Conservation (phyloP, 352 stramenopile species). For the Peronospora farinosa region DNA sequence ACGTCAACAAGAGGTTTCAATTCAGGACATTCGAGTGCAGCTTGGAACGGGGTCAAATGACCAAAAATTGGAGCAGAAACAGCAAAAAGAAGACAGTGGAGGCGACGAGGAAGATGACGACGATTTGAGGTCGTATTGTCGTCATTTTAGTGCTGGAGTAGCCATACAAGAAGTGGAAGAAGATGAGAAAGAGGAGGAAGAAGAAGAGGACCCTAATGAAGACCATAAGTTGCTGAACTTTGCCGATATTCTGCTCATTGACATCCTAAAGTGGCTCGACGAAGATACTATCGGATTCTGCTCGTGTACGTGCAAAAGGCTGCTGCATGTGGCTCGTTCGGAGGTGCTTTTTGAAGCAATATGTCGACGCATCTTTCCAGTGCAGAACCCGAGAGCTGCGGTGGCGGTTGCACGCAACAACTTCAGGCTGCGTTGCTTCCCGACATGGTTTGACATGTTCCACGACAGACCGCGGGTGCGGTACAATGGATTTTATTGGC, state of each 20-base stretch:
- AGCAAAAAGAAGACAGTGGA: conserved; percentile 19
- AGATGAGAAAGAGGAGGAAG: conserved; percentile 21
- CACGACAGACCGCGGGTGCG: conserved; percentile 55
- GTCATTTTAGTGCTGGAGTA: not conserved
- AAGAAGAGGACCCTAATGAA: conserved; percentile 21
- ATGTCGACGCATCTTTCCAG: conserved; percentile 65
- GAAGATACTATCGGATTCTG: conserved; percentile 62
- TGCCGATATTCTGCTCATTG: conserved; percentile 57
- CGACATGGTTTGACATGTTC: conserved; percentile 75
- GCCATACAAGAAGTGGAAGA: conserved; percentile 4
- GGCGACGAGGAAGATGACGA: conserved; percentile 17
- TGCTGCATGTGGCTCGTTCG: conserved; percentile 42
- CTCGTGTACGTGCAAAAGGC: conserved; percentile 46
- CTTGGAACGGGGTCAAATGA: conserved; percentile 8
- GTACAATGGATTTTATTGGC: conserved; percentile 77
- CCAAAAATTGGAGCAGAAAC: conserved; percentile 12
- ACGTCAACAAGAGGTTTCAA: not conserved
- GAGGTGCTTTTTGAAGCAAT: conserved; percentile 63
- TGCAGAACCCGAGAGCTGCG: conserved; percentile 48
- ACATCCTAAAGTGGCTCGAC: conserved; percentile 65
- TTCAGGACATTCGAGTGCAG: not conserved
- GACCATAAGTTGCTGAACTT: conserved; percentile 56
- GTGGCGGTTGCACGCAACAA: conserved; percentile 36
- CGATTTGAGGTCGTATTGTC: not conserved
- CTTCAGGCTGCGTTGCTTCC: conserved; percentile 58